phyloP scores from a whole-genome alignment of 1,139 yeast genomes.

The Yamadazyma buinensis region DNA sequence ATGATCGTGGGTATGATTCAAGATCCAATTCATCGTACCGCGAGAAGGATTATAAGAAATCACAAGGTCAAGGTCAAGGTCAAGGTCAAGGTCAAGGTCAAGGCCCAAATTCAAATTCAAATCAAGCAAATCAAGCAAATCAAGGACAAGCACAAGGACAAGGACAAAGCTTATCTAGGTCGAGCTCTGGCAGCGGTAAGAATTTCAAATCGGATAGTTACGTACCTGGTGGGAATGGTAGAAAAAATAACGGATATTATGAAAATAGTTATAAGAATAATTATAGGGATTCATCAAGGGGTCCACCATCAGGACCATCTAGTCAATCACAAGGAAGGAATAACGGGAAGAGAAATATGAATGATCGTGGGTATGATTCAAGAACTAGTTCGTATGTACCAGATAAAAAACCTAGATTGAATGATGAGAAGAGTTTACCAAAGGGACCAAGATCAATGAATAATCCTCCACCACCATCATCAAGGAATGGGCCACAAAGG shows the following conservation, averaged over 20 bases:
- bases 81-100: not conserved
- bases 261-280: conserved; percentile 1
- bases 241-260: conserved; percentile 7
- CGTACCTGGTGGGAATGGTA: no score
- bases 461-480: not conserved
- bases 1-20: conserved; percentile 14
- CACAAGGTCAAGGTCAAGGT: not conserved
- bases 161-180: no score
- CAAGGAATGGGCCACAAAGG: not conserved
- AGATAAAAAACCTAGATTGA: conserved; percentile 1
- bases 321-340: conserved; percentile 3
- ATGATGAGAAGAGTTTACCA: conserved; percentile 2
- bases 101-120: no score
- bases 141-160: no score
- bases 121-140: no score
- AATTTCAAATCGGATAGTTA: no score
- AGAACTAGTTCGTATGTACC: conserved; percentile 13
- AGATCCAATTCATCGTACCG: conserved; percentile 13
- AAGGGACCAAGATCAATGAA: conserved; percentile 7
- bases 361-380: conserved; percentile 14
- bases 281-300: conserved; percentile 6
- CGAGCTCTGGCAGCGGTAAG: no score
- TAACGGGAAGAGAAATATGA: conserved; percentile 12
- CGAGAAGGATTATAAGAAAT: no score
- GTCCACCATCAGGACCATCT: conserved; percentile 12